Evolutionary conservation across 345 rosid genomes (phyloP), one percentile per base, ranked within the genome.

Genomic region (Arabis hirsuta): DNA sequence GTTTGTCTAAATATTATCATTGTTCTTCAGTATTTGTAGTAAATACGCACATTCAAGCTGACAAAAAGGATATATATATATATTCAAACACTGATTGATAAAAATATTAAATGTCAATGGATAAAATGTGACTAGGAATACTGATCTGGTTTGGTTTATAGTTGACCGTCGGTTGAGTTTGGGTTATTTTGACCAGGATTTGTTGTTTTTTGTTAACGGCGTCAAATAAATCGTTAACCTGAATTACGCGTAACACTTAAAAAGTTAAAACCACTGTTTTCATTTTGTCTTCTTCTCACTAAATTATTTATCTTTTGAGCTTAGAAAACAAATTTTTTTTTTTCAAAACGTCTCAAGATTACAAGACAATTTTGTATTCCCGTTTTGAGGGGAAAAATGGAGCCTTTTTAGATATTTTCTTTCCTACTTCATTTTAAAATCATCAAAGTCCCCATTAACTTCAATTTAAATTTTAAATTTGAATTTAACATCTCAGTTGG

Each of bases 321-420:
- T 67, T 67, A 67, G 68, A 67, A 57, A 62, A 59, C 69, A 67
- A 74, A 12, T 54, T 26, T 13, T 34, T 9, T 11, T 31, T 39
- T 38, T 50, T 31, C 60, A 4, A 27, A 53, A 53, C 45, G 55
- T 4, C 4, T 44, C 56, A 22, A 65, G 58, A 73, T 73, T 57
- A 29, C 26, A 36, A 56, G 59, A 47, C 71, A 66, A 11, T 45
- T 69, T 62, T 76, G 74, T 61, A 52, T 69, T 69, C 76, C 79
- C 55, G 65, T 47, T 76, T 50, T 63, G 47, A 48, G 34, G 75
- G 79, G 80, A 32, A 76, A 71, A 72, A 64, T 76, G 4, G 36
- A 51, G 60, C 55, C 51, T 56, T 76, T 70, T 31, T 1, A 64
- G 55, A 48, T 36, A 9, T 64, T 62, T 68, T 22, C 38, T 61